phyloP scores from a whole-genome alignment of 495 filamentous ascomycete species.

The Sphaerosporella brunnea region DNA sequence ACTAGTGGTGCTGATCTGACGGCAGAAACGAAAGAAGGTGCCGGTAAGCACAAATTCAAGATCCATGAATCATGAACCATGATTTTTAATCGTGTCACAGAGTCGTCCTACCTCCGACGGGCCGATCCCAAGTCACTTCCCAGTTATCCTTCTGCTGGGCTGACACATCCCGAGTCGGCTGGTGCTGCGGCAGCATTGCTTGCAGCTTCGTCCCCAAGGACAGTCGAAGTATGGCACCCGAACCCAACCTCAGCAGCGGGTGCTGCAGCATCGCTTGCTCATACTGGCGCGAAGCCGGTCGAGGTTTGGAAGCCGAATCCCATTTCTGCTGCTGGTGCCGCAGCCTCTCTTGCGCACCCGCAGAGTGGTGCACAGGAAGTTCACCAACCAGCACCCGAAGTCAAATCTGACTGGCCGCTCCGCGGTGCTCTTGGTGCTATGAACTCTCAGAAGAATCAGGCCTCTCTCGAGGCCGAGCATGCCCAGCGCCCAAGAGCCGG shows the following conservation, averaged over 20 bases:
- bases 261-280: conserved; percentile 20
- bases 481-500: background rate
- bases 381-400: too few species aligned
- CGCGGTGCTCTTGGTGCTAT: conserved; percentile 18
- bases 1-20: background rate
- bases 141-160: conserved; percentile 13
- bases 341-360: too few species aligned
- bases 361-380: too few species aligned
- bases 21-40: background rate
- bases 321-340: too few species aligned
- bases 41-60: too few species aligned
- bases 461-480: too few species aligned
- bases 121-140: conserved; percentile 13
- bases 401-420: too few species aligned
- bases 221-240: conserved; percentile 19
- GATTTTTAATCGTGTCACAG: background rate
- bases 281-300: conserved; percentile 9
- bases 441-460: background rate
- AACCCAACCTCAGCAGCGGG: conserved; percentile 14
- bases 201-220: conserved; percentile 13
- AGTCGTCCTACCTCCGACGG: conserved; percentile 14
- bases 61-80: background rate
- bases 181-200: conserved; percentile 18
- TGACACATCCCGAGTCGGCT: conserved; percentile 15
- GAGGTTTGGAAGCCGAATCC: too few species aligned